phyloP scores from a whole-genome alignment of 257 asterid genomes.

The Solanum commersonii region DNA sequence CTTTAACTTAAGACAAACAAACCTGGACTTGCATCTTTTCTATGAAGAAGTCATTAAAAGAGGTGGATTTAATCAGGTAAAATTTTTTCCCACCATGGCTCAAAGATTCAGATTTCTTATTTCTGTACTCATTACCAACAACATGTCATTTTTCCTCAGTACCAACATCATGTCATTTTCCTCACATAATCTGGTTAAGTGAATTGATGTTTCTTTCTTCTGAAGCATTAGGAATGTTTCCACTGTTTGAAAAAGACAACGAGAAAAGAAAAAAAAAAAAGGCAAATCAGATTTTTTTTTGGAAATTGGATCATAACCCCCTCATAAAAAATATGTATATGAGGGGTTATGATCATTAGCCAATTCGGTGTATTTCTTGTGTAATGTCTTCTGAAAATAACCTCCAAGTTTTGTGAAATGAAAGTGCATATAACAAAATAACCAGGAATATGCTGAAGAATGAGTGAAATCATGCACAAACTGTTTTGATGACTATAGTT shows the following conservation, averaged over 20 bases:
- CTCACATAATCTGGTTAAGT: neutral
- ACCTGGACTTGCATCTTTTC: slow-evolving; percentile 44
- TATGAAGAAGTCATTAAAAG: slow-evolving; percentile 49
- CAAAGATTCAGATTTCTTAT: neutral
- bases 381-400: neutral
- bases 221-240: neutral
- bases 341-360: neutral
- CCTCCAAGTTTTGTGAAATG: neutral
- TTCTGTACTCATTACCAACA: neutral
- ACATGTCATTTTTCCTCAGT: neutral
- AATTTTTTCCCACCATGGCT: neutral
- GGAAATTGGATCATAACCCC: neutral
- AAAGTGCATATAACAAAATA: neutral
- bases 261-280: neutral
- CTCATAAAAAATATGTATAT: neutral
- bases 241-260: neutral
- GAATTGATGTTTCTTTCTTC: neutral
- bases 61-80: slow-evolving; percentile 67
- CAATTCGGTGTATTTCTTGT: neutral
- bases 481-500: neutral
- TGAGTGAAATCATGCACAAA: neutral
- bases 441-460: neutral
- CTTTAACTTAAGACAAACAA: slow-evolving; percentile 44
- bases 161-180: neutral
- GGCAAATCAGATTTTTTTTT: neutral